Conservation (phyloP, 179 eudicot genomes). For the Spergularia azorica region DNA sequence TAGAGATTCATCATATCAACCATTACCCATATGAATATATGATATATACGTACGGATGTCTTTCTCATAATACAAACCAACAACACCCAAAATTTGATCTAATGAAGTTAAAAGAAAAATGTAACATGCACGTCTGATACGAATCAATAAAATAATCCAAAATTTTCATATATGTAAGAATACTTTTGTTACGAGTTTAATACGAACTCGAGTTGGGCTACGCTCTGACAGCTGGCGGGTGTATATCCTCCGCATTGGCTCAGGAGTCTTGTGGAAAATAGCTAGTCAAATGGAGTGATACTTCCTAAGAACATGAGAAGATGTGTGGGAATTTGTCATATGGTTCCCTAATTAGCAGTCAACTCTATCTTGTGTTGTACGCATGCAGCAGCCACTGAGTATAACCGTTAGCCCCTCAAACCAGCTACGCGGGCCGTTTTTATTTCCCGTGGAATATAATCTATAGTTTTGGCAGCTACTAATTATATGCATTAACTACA, state of each 20-base stretch:
- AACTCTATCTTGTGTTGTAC: conserved; percentile 7
- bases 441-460: background rate
- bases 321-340: conserved; percentile 26
- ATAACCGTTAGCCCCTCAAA: background rate
- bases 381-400: too few relatives aligned
- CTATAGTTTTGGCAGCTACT: background rate
- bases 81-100: too few relatives aligned
- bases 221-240: too few relatives aligned
- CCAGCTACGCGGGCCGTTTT: conserved; percentile 14
- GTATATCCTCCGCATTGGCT: conserved; percentile 21
- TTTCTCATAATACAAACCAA: too few relatives aligned
- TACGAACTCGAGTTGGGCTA: too few relatives aligned
- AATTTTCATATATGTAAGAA: too few relatives aligned
- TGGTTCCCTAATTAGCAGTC: conserved; percentile 29
- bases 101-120: too few relatives aligned
- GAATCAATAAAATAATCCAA: too few relatives aligned
- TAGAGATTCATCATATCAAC: conserved; percentile 18
- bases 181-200: too few relatives aligned
- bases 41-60: too few relatives aligned
- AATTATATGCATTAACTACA: background rate
- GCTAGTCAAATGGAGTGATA: background rate
- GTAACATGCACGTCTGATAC: too few relatives aligned
- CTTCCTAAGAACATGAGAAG: conserved; percentile 20
- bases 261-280: conserved; percentile 21
- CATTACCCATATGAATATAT: too few relatives aligned